phyloP scores from a whole-genome alignment of 805 yeast species.

The Blastobotrys americana region DNA sequence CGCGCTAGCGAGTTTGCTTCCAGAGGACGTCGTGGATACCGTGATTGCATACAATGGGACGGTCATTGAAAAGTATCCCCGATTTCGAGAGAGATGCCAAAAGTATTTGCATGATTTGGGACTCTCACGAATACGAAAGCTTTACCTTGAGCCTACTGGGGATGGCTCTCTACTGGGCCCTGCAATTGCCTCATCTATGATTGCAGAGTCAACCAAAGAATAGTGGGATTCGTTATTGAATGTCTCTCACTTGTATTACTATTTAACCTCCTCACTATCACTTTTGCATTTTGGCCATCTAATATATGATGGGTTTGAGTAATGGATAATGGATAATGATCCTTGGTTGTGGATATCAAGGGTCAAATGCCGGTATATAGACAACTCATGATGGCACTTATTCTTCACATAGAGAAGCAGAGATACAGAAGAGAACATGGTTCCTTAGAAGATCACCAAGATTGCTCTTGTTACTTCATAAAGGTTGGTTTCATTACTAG shows the following conservation, averaged over 20 bases:
- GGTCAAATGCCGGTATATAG: background rate
- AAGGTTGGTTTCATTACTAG: no score
- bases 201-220: background rate
- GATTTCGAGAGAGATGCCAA: constrained; percentile 25
- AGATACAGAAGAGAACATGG: no score
- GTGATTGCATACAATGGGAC: constrained; percentile 29
- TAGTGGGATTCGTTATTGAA: no score
- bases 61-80: constrained; percentile 29
- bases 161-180: constrained; percentile 26
- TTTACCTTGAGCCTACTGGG: constrained; percentile 11
- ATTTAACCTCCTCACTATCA: no score
- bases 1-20: constrained; percentile 21
- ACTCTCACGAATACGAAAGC: constrained; percentile 12
- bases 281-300: no score
- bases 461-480: no score
- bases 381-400: background rate
- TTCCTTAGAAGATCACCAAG: no score
- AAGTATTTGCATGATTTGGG: constrained; percentile 21
- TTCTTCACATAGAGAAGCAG: background rate
- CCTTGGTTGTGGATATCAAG: background rate
- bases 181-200: constrained; percentile 23
- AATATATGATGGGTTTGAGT: background rate
- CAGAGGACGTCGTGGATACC: constrained; percentile 13
- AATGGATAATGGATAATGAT: background rate
- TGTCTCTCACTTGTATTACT: no score